phyloP scores from a whole-genome alignment of 306 rosid species.

The Parietaria judaica region DNA sequence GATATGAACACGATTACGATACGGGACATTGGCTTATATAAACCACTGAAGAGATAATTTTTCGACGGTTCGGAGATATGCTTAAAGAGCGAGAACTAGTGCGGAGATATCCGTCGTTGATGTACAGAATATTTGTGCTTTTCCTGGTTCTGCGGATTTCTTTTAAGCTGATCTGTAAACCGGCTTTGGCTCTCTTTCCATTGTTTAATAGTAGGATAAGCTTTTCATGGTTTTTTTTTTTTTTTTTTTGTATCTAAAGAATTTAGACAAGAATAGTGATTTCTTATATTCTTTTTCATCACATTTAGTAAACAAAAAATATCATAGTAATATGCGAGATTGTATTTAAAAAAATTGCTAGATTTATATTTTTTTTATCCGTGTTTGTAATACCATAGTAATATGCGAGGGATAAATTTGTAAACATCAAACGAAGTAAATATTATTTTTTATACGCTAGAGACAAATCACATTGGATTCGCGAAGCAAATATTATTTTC shows the following conservation, averaged over 20 bases:
- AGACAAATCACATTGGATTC: too few relatives aligned
- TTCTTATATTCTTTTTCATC: too few relatives aligned
- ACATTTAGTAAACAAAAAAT: too few relatives aligned
- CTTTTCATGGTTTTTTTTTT: background rate
- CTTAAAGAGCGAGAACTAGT: slow-evolving; percentile 1
- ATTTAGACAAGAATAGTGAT: too few relatives aligned
- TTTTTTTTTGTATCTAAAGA: background rate
- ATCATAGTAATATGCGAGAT: too few relatives aligned
- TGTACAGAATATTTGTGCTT: slow-evolving; percentile 25
- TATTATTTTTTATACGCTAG: too few relatives aligned
- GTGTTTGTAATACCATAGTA: too few relatives aligned
- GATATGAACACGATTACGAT: background rate
- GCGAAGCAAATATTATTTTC: too few relatives aligned
- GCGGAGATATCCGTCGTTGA: background rate
- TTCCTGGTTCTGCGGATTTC: background rate
- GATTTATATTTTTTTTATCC: too few relatives aligned
- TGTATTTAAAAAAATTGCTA: too few relatives aligned
- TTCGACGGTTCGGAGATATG: background rate
- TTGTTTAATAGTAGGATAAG: background rate
- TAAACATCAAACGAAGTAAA: too few relatives aligned
- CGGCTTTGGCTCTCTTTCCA: background rate
- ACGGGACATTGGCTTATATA: background rate
- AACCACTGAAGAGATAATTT: background rate
- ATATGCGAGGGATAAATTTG: too few relatives aligned
- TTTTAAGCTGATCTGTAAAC: background rate